Percentiles rank a stretch among this genome's conserved stretches.
phyloP scores from a whole-genome alignment of 306 rosid genomes.

The Cicer bijugum region DNA sequence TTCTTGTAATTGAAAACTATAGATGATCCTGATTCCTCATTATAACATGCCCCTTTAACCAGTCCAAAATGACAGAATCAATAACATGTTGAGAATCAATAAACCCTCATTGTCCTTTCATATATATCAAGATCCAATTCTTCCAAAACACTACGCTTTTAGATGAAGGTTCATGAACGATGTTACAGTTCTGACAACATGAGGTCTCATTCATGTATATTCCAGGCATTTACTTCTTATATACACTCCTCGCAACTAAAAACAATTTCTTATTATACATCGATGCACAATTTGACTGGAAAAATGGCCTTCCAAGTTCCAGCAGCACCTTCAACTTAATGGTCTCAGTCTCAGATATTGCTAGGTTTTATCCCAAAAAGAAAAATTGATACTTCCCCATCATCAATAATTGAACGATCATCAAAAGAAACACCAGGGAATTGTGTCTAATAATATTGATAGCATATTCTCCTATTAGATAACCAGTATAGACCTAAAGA shows the following conservation, averaged over 20 bases:
- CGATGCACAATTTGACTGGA: background rate
- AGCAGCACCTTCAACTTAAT: background rate
- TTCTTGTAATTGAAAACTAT: background rate
- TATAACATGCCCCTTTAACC: background rate
- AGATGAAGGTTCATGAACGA: constrained; percentile 4
- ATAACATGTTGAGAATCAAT: constrained; percentile 7
- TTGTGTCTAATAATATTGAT: constrained; percentile 6
- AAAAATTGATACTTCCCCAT: background rate
- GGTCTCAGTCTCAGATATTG: background rate
- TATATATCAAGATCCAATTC: constrained; percentile 8
- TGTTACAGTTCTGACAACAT: background rate
- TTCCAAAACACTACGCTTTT: background rate
- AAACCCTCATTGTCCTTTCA: background rate
- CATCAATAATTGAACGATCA: background rate
- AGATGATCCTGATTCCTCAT: background rate
- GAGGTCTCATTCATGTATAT: background rate
- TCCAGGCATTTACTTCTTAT: background rate
- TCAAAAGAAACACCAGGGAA: background rate
- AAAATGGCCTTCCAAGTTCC: background rate
- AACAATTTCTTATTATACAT: background rate
- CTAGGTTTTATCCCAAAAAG: background rate
- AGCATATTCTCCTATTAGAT: background rate
- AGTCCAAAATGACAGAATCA: background rate
- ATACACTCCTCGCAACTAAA: constrained; percentile 26
- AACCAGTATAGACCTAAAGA: constrained; percentile 1